Percentiles rank a stretch among this genome's conserved stretches.
Evolutionary conservation across 1,284 basidiomycete genomes (phyloP).

Genomic region (Irpex lacteus): DNA sequence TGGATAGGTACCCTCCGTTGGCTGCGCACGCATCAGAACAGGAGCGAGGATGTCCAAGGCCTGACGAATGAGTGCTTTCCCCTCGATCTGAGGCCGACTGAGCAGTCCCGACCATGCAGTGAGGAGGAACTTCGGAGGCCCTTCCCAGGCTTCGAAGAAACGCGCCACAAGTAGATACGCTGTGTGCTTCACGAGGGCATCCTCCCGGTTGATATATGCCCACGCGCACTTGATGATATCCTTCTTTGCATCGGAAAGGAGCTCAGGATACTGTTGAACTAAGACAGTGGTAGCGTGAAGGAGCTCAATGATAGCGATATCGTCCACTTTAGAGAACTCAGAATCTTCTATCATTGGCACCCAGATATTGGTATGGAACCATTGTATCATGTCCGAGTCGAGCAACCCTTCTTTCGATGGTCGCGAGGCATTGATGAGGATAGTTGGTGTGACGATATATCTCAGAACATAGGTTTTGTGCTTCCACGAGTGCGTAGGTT

Average conservation of each 20-base stretch:
- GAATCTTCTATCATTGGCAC: conserved; percentile 59
- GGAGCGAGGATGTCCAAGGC: conserved; percentile 92
- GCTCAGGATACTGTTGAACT: conserved; percentile 78
- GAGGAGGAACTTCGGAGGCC: conserved; percentile 90
- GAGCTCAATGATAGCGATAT: conserved; percentile 87
- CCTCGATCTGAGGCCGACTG: conserved; percentile 78
- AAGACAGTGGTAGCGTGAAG: conserved; percentile 90
- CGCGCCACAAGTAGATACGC: conserved; percentile 93
- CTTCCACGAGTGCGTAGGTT: conserved; percentile 62
- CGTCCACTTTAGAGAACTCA: conserved; percentile 64
- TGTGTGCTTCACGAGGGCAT: conserved; percentile 92
- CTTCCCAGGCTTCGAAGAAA: conserved; percentile 91
- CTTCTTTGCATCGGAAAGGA: conserved; percentile 83
- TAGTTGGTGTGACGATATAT: conserved; percentile 85
- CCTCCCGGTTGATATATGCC: conserved; percentile 85
- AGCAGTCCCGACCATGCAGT: conserved; percentile 96
- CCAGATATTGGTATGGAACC: conserved; percentile 80
- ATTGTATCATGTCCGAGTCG: conserved; percentile 67
- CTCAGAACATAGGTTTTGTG: conserved; percentile 90
- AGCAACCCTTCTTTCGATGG: conserved; percentile 57
- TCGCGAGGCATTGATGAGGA: conserved; percentile 75
- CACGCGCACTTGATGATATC: conserved; percentile 96
- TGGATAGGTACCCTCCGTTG: conserved; percentile 62
- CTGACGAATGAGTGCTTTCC: conserved; percentile 80
- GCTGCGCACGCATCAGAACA: conserved; percentile 66